Evolutionary conservation across 2,329 filamentous ascomycete genomes (phyloP).

Genomic region (Cordyceps cicadae): DNA sequence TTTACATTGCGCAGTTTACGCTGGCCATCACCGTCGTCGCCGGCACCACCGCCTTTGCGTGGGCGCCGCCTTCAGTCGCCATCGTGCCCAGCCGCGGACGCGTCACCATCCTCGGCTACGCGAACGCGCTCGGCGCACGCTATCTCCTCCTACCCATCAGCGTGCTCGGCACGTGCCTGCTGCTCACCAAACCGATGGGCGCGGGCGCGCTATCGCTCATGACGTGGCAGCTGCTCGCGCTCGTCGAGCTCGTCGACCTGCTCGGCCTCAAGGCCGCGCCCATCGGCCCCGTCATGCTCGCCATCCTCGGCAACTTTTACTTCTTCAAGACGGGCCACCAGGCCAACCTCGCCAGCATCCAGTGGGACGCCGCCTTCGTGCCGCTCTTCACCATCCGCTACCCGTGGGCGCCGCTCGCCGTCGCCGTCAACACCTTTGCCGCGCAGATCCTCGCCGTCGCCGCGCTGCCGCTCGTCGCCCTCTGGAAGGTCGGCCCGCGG

Average conservation of each 20-base stretch:
- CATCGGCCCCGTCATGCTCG: slow-evolving; percentile 77
- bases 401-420: slow-evolving; percentile 77
- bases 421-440: slow-evolving; percentile 80
- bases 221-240: slow-evolving; percentile 80
- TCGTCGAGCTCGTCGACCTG: slow-evolving; percentile 56
- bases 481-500: slow-evolving; percentile 85
- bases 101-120: slow-evolving; percentile 81
- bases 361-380: slow-evolving; percentile 95
- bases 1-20: slow-evolving; percentile 70
- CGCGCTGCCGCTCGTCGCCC: slow-evolving; percentile 68
- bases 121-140: slow-evolving; percentile 84
- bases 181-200: slow-evolving; percentile 93
- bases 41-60: slow-evolving; percentile 76
- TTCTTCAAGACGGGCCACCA: slow-evolving; percentile 99
- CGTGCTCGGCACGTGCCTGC: slow-evolving; percentile 64
- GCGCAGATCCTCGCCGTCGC: slow-evolving; percentile 77
- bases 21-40: slow-evolving; percentile 75
- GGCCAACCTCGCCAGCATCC: slow-evolving; percentile 75
- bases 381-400: slow-evolving; percentile 75
- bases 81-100: slow-evolving; percentile 51
- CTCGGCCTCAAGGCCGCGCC: slow-evolving; percentile 55
- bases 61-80: slow-evolving; percentile 75
- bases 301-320: slow-evolving; percentile 83
- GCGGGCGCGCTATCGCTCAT: slow-evolving; percentile 73
- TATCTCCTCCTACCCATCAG: slow-evolving; percentile 80